These are phyloP conservation scores for Alternaria brassicicola DNA, from an alignment of 2,329 filamentous ascomycete genomes.

Conservation along the genomic window DNA sequence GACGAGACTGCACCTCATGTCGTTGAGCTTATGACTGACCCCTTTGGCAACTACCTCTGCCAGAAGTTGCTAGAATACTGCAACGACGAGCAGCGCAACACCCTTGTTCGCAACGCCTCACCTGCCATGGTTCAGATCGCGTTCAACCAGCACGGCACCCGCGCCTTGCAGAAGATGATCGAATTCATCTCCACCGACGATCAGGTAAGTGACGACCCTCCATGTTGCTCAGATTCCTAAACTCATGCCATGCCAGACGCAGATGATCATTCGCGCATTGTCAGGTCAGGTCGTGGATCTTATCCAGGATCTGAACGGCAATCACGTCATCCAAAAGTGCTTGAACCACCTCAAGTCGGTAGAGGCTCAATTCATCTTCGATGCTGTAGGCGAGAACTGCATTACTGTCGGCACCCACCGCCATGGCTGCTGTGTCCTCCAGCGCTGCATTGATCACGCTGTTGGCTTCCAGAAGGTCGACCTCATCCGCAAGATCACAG, in stretches of 20 bases:
- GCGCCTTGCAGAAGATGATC: conserved; percentile 99
- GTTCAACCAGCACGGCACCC: conserved; percentile 94
- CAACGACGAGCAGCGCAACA: conserved; percentile 92
- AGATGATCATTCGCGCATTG: conserved; percentile 85
- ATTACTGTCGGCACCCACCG: conserved; percentile 94
- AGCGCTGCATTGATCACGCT: conserved; percentile 97
- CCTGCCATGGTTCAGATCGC: conserved; percentile 90
- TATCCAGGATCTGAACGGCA: conserved; percentile 97
- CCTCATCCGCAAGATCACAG: conserved; percentile 85
- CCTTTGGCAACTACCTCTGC: conserved; percentile 98
- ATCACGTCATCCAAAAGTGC: conserved; percentile 99
- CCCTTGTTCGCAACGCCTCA: conserved; percentile 87
- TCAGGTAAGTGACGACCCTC: conserved; percentile 58
- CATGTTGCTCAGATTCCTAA: neutral
- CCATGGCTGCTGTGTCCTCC: conserved; percentile 96
- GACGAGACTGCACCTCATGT: conserved; percentile 91
- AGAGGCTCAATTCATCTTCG: conserved; percentile 95
- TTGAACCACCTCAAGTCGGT: conserved; percentile 86
- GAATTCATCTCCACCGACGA: conserved; percentile 87
- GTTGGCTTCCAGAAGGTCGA: conserved; percentile 86
- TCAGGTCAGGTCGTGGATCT: conserved; percentile 85
- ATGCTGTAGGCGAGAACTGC: conserved; percentile 85
- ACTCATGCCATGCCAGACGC: conserved; percentile 56
- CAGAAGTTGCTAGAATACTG: conserved; percentile 97
- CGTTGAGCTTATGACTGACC: conserved; percentile 96